Evolutionary conservation across 805 yeast genomes (phyloP), one percentile per base, ranked within the genome.

Genomic region (Metschnikowia borealis): DNA sequence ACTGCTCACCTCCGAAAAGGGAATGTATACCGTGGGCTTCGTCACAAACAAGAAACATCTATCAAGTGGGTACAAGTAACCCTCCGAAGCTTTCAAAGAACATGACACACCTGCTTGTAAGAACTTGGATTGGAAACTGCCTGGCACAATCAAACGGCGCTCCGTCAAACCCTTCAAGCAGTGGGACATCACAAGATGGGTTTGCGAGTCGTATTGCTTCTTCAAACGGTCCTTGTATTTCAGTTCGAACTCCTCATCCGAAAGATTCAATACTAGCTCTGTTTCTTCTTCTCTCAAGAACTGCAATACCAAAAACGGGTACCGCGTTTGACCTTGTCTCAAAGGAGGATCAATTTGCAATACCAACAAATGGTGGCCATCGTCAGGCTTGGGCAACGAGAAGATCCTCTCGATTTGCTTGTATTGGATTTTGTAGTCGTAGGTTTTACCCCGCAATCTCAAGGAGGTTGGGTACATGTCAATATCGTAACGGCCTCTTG

Each of bases 401-500:
- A 94, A 92, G 35, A 94, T 83, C 62, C 97, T 80, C 68, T 90
- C 96, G 54, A 94, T 84, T 64, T 90, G 94, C 62, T 84, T 79
- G 69, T 88, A 92, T 66, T 87, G 96, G 53, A 94, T 80, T 71
- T 92, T 94, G 77, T 94, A 95, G 67, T 94, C 99, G 71, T 94
- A 94, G 2, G 98, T 94, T 70, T 92, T 94, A 66, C 99, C 99
- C 62, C 99, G 83, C 47, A 94, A 78, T 64, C 98, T 83, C 69
- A 94, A 80, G 46, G 94, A 87, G 31, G 82, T 80, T 34, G 88
- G 84, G 69, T 88, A 94, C 84, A 94, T 85, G 68, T 92, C 97
- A 60, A 94, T 87, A 67, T 94, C 98, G 67, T 91, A 94, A 69
- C 99, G 92, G 57, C 99, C 99, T 79, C 99, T 85, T 62, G 99